phyloP scores from a whole-genome alignment of 352 stramenopile species.

The Phytophthora litchii region DNA sequence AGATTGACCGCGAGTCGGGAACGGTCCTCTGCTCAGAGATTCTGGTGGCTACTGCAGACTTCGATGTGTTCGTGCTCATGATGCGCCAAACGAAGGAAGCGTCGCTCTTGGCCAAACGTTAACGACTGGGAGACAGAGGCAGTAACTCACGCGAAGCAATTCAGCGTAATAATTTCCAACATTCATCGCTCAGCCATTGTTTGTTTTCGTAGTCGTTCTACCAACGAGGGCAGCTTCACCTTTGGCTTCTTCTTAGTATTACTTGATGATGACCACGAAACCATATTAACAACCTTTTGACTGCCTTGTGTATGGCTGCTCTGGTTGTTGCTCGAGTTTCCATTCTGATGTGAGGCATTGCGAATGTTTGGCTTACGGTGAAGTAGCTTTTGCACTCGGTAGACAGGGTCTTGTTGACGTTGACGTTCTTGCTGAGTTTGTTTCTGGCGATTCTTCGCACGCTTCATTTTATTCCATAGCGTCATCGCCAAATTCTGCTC shows the following conservation, averaged over 20 bases:
- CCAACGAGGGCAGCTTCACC: conserved; percentile 72
- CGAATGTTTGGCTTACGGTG: conserved; percentile 25
- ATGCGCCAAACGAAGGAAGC: conserved; percentile 85
- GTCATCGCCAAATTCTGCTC: conserved; percentile 45
- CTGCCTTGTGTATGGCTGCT: conserved; percentile 11
- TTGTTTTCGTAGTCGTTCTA: conserved; percentile 72
- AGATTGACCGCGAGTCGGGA: conserved; percentile 61
- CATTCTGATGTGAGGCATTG: conserved; percentile 1
- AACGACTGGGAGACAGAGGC: background rate
- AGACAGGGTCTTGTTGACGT: conserved; percentile 53
- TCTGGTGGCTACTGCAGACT: conserved; percentile 76
- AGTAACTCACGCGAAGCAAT: background rate
- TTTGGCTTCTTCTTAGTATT: conserved; percentile 67
- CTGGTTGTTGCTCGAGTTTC: conserved; percentile 24
- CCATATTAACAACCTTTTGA: conserved; percentile 20
- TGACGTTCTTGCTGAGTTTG: conserved; percentile 40
- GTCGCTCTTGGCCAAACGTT: conserved; percentile 57
- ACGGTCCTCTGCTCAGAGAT: conserved; percentile 78
- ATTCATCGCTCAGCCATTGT: conserved; percentile 54
- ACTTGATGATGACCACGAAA: conserved; percentile 50
- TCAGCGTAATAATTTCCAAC: background rate
- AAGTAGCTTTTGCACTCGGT: conserved; percentile 63
- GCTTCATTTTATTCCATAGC: conserved; percentile 76
- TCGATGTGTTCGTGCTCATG: conserved; percentile 85
- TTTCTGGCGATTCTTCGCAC: conserved; percentile 52